Percentiles rank a stretch among this genome's conserved stretches.
phyloP scores from a whole-genome alignment of 176 grass and related monocot genomes.

The Melocanna baccifera region DNA sequence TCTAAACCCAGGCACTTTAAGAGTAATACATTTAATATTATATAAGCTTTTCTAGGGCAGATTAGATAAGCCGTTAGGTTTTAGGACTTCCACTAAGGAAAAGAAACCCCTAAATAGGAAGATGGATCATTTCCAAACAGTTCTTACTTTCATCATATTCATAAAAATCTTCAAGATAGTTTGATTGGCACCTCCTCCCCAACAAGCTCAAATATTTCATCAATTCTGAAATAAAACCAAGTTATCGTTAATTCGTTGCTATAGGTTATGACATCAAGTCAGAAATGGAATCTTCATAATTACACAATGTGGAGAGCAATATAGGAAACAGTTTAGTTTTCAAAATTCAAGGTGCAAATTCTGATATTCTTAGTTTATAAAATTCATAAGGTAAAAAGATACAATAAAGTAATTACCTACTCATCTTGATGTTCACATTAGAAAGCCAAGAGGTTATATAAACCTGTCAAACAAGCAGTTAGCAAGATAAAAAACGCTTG shows the following conservation, averaged over 20 bases:
- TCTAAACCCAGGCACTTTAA: not conserved
- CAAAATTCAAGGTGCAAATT: not conserved
- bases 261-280: not conserved
- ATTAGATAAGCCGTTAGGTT: not conserved
- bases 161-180: conserved; percentile 35
- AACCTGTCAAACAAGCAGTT: conserved; percentile 44
- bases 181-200: conserved; percentile 48
- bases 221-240: conserved; percentile 40
- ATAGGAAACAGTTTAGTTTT: not conserved
- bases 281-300: not conserved
- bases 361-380: not conserved
- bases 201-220: conserved; percentile 61
- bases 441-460: conserved; percentile 59
- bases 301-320: not conserved
- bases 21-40: not conserved
- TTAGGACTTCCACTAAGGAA: not conserved
- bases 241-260: not conserved
- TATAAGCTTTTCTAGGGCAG: not conserved
- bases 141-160: not conserved
- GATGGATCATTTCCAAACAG: not conserved
- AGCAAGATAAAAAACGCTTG: not conserved
- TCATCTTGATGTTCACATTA: conserved; percentile 53
- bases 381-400: not conserved
- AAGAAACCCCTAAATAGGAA: not conserved
- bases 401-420: conserved; percentile 31